A percentile compares a stretch with the other conserved stretches of the same genome.
Evolutionary conservation across 768 basidiomycete genomes (phyloP).

Genomic region (Termitomyces sp.): DNA sequence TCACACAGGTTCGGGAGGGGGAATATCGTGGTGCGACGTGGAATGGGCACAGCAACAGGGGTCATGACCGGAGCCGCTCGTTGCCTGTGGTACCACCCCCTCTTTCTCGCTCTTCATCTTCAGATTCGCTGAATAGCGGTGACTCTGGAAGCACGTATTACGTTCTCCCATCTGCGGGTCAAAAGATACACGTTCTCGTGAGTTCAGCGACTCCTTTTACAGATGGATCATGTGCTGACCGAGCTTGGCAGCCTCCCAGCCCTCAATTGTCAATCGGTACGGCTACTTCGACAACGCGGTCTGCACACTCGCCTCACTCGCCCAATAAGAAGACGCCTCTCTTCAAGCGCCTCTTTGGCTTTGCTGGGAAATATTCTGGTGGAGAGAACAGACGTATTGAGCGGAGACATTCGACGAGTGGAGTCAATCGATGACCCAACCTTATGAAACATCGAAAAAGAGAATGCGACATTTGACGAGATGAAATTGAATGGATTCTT

Average conservation of each 20-base stretch:
- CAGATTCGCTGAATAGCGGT: slow-evolving; percentile 42
- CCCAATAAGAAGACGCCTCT: slow-evolving; percentile 52
- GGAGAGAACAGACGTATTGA: slow-evolving; percentile 33
- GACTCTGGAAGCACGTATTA: slow-evolving; percentile 74
- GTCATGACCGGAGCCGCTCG: slow-evolving; percentile 25
- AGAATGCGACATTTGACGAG: too few species aligned
- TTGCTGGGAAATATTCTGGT: slow-evolving; percentile 43
- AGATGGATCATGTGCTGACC: neutral
- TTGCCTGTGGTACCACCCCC: slow-evolving; percentile 15
- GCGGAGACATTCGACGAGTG: slow-evolving; percentile 49
- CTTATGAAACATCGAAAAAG: slow-evolving; percentile 4
- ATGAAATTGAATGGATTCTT: neutral
- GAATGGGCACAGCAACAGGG: slow-evolving; percentile 19
- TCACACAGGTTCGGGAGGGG: slow-evolving; percentile 34
- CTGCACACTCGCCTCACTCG: slow-evolving; percentile 45
- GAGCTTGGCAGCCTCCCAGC: slow-evolving; percentile 28
- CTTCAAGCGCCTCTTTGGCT: slow-evolving; percentile 56
- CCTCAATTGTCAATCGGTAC: slow-evolving; percentile 53
- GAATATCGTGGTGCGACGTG: slow-evolving; percentile 13
- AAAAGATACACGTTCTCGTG: slow-evolving; percentile 73
- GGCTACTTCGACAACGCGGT: slow-evolving; percentile 55
- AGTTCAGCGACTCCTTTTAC: slow-evolving; percentile 27
- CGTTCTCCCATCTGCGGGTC: slow-evolving; percentile 65
- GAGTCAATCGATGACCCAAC: slow-evolving; percentile 18
- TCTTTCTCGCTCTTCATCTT: slow-evolving; percentile 25